Evolutionary conservation across 148 eudicot species (phyloP).

Genomic region (Chenopodium quinoa): DNA sequence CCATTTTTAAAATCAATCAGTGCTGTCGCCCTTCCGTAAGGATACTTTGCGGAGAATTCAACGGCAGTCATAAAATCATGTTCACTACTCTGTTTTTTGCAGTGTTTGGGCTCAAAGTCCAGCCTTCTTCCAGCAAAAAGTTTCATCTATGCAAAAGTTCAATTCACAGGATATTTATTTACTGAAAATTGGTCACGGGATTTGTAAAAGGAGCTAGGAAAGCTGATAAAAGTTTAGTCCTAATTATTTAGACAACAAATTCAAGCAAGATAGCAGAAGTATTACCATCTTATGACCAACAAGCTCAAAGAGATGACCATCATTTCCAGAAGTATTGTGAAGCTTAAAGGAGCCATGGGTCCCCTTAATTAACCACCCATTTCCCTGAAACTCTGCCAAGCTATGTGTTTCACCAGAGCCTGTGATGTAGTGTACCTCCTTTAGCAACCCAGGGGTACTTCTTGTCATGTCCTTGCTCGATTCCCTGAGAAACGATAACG

Average conservation of each 20-base stretch:
- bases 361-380: conserved; percentile 60
- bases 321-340: conserved; percentile 33
- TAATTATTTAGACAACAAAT: not conserved
- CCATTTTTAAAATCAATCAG: conserved; percentile 68
- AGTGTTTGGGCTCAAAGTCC: conserved; percentile 61
- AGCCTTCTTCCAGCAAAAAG: conserved; percentile 72
- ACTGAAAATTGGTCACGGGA: not conserved
- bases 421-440: conserved; percentile 54
- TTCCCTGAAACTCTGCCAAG: conserved; percentile 57
- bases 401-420: conserved; percentile 51
- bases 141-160: conserved; percentile 47
- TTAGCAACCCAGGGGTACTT: conserved; percentile 30
- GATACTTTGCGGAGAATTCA: conserved; percentile 66
- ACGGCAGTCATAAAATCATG: conserved; percentile 63
- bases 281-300: conserved; percentile 60
- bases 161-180: not conserved
- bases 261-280: conserved; percentile 17
- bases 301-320: conserved; percentile 60
- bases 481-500: conserved; percentile 40
- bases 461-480: conserved; percentile 34
- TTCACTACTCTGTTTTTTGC: conserved; percentile 44
- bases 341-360: conserved; percentile 54
- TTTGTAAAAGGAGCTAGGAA: not conserved
- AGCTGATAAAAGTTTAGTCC: not conserved
- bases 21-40: conserved; percentile 80